phyloP scores from a whole-genome alignment of 176 grass and related monocot species.

The Aegilops umbellulata region DNA sequence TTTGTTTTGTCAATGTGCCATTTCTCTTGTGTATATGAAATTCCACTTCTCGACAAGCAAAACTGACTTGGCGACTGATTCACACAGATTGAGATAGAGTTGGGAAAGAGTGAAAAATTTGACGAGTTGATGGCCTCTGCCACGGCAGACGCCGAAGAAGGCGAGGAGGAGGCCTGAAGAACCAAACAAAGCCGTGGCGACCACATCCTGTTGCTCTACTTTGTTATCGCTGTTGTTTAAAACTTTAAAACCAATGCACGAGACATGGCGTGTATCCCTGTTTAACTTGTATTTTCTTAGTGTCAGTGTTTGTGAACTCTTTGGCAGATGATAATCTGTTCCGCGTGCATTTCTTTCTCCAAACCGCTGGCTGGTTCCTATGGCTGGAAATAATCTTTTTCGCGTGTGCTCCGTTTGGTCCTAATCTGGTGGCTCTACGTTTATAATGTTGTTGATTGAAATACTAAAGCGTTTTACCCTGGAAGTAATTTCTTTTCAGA shows the following conservation, averaged over 20 bases:
- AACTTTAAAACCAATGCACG: background rate
- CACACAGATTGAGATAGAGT: constrained; percentile 74
- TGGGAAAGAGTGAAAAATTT: constrained; percentile 87
- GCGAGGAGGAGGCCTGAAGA: constrained; percentile 53
- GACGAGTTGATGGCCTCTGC: constrained; percentile 84
- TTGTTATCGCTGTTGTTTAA: constrained; percentile 26
- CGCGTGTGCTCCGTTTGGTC: background rate
- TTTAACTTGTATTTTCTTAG: background rate
- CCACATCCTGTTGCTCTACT: background rate
- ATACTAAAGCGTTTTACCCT: too few species aligned
- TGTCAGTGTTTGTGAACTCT: constrained; percentile 12
- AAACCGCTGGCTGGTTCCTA: background rate
- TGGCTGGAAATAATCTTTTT: background rate
- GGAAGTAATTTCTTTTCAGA: too few species aligned
- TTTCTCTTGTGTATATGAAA: background rate
- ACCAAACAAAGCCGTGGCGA: background rate
- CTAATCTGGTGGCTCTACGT: background rate
- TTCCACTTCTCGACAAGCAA: too few species aligned
- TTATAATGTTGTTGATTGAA: too few species aligned
- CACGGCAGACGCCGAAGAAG: constrained; percentile 54
- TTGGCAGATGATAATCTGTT: background rate
- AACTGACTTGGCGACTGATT: background rate
- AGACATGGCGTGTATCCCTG: constrained; percentile 6
- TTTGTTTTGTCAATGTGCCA: background rate
- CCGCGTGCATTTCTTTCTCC: background rate